Percentiles rank a stretch among this genome's conserved stretches.
Conservation (phyloP, 768 basidiomycete species). For the Hygrophorus russula region DNA sequence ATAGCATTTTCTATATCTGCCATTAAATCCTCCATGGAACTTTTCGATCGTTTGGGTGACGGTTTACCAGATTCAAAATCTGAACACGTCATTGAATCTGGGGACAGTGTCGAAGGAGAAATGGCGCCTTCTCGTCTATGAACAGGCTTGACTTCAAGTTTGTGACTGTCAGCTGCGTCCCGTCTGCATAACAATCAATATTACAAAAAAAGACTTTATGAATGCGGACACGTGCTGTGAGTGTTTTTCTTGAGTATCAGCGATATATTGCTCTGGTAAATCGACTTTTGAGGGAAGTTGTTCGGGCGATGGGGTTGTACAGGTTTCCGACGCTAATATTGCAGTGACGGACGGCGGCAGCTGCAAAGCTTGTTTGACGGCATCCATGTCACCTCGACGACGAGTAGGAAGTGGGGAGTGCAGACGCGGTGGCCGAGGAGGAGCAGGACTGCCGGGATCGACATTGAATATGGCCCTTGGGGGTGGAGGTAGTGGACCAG, state of each 20-base stretch:
- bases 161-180: not conserved
- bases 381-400: slow-evolving; percentile 37
- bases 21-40: slow-evolving; percentile 2
- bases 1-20: not conserved
- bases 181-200: no score
- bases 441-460: slow-evolving; percentile 31
- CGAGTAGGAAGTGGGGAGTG: slow-evolving; percentile 41
- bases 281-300: not conserved
- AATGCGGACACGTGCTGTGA: no score
- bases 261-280: not conserved
- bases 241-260: not conserved
- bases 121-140: slow-evolving; percentile 61
- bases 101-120: slow-evolving; percentile 30
- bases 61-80: slow-evolving; percentile 14
- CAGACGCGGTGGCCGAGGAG: slow-evolving; percentile 54
- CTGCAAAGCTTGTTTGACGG: slow-evolving; percentile 48
- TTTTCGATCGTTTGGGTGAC: not conserved
- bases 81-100: not conserved
- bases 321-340: slow-evolving; percentile 23
- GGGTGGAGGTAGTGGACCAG: slow-evolving; percentile 64
- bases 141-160: slow-evolving; percentile 15
- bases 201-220: no score
- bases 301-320: slow-evolving; percentile 5
- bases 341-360: slow-evolving; percentile 44
- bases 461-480: slow-evolving; percentile 46